Percentiles rank a stretch among this genome's conserved stretches.
These are phyloP conservation scores for Haplographium delicatum DNA, from an alignment of 495 filamentous ascomycete genomes.

Conservation along the genomic window DNA sequence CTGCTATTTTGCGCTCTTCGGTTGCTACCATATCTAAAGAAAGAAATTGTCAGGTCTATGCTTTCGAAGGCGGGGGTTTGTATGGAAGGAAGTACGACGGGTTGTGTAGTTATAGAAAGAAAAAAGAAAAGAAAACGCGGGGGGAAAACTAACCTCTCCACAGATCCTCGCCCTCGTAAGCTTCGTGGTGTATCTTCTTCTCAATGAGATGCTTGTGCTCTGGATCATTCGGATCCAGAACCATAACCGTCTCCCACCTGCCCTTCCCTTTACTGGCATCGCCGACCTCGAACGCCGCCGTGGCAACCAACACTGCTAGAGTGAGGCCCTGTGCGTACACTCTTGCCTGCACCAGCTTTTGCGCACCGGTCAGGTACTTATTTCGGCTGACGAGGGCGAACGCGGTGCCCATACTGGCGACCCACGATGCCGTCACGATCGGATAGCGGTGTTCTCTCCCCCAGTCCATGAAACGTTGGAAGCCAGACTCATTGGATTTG, in stretches of 20 bases:
- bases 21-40: slow-evolving; percentile 67
- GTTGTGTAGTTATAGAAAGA: no score
- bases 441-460: slow-evolving; percentile 80
- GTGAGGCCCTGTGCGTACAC: slow-evolving; percentile 97
- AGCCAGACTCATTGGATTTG: slow-evolving; percentile 47
- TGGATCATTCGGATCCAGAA: slow-evolving; percentile 66
- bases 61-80: no score
- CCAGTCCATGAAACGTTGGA: slow-evolving; percentile 51
- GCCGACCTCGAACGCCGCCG: slow-evolving; percentile 81
- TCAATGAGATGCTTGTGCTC: slow-evolving; percentile 66
- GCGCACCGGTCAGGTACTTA: slow-evolving; percentile 64
- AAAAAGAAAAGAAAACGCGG: neutral
- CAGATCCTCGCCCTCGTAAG: slow-evolving; percentile 73
- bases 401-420: slow-evolving; percentile 72
- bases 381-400: slow-evolving; percentile 74
- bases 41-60: no score
- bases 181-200: slow-evolving; percentile 67
- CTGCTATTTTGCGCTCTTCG: slow-evolving; percentile 63
- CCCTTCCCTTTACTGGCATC: slow-evolving; percentile 75
- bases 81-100: no score
- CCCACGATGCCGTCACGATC: slow-evolving; percentile 82
- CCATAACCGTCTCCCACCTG: slow-evolving; percentile 67
- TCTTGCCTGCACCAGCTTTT: slow-evolving; percentile 97
- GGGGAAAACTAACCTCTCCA: slow-evolving; percentile 63
- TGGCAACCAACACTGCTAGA: slow-evolving; percentile 79